phyloP scores from a whole-genome alignment of 1,139 yeast species.

The Diutina mesorugosa region DNA sequence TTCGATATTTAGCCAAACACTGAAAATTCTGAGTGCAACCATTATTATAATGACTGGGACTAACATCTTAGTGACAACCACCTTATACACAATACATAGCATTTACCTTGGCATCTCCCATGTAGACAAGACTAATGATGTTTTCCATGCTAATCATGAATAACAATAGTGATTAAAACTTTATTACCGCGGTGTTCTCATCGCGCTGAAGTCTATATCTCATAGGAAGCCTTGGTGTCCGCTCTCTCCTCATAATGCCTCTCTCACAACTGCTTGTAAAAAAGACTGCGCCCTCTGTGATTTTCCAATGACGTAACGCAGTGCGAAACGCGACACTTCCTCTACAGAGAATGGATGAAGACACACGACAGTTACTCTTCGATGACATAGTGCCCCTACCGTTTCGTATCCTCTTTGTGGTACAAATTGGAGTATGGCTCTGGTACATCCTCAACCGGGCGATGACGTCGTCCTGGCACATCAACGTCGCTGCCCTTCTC shows the following conservation, averaged over 20 bases:
- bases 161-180: not conserved
- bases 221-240: not conserved
- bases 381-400: not conserved
- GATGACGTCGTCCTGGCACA: not conserved
- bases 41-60: not conserved
- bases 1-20: slow-evolving; percentile 3
- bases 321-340: not conserved
- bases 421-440: not conserved
- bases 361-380: not conserved
- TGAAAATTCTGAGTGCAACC: slow-evolving; percentile 2
- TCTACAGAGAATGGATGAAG: not conserved
- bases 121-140: slow-evolving; percentile 1
- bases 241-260: not conserved
- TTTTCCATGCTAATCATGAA: slow-evolving; percentile 2
- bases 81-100: not conserved
- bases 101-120: not conserved
- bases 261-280: not conserved
- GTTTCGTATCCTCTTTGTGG: not conserved
- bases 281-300: not conserved
- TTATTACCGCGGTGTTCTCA: not conserved
- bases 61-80: not conserved
- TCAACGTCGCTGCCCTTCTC: not conserved
- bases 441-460: not conserved
- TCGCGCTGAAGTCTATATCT: not conserved
- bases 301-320: not conserved